phyloP scores from a whole-genome alignment of 2,329 filamentous ascomycete species.

The Arachnomyces sp. region DNA sequence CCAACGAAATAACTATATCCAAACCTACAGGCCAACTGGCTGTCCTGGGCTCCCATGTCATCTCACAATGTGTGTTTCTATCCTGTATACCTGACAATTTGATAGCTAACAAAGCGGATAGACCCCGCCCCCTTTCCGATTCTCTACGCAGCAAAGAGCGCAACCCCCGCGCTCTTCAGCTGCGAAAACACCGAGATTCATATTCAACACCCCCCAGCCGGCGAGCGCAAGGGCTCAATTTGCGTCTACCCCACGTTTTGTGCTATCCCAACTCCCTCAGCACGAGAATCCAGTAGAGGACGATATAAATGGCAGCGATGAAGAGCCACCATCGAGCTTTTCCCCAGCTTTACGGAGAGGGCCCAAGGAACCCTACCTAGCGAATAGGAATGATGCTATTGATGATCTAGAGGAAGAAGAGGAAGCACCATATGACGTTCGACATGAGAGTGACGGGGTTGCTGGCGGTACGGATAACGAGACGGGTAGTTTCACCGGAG shows the following conservation, averaged over 20 bases:
- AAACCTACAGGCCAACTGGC: no score
- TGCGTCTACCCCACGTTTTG: constrained; percentile 14
- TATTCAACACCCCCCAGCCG: constrained; percentile 10
- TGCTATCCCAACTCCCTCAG: constrained; percentile 4
- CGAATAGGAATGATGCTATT: constrained; percentile 8
- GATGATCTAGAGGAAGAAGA: constrained; percentile 8
- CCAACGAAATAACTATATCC: no score
- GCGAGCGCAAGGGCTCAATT: constrained; percentile 9
- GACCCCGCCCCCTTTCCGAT: no score
- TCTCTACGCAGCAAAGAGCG: no score
- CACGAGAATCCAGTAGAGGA: not conserved
- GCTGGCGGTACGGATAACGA: not conserved
- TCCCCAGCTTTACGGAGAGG: constrained; percentile 1
- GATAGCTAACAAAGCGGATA: no score
- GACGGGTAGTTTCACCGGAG: not conserved
- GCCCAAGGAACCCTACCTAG: not conserved
- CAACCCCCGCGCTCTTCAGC: no score
- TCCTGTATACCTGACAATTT: no score
- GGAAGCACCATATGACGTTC: constrained; percentile 1
- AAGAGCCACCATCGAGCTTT: not conserved
- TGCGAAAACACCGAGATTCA: constrained; percentile 6
- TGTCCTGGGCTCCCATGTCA: no score
- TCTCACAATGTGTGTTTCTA: no score
- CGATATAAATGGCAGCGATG: not conserved
- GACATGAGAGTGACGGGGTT: constrained; percentile 5